Evolutionary conservation across 202 grass and related monocot species (phyloP), one percentile per base, ranked within the genome.

Genomic region (Schoenoplectus tabernaemontani): DNA sequence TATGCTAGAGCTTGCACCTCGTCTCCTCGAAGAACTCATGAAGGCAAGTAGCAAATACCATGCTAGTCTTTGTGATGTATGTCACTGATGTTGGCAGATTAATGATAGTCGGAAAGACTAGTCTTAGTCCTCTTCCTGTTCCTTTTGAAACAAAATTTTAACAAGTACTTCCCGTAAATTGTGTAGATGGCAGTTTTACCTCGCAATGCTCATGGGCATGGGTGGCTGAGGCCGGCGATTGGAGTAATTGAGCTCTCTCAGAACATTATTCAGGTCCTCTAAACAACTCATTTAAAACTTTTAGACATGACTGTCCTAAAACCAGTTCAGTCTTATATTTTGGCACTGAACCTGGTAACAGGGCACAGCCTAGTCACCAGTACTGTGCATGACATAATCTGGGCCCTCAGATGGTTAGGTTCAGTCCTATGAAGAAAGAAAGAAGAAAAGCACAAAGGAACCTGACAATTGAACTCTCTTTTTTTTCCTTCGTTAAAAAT

Each of bases 1-100:
- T 64, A 99, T 99, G 90, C 92, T 99, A 85, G 96, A 99, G 90
- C 90, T 96, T 80, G 96, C 96, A 83, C 96, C 96, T 82, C 89
- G 92, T 80, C 91, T 99, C 83, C 83, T 95, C 16, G 96, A 99
- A 81, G 96, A 99, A 83, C 82, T 99, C 28, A 84, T 99, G 76
- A 99, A 99, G 92, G 92, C 90, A 79, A 80, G 54, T 62, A 78
- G 36, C 58, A 78, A 13, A 56, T 78, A 9, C n/a, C 65, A 82
- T 82, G 24, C 58, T 78, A 78, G 58, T 56, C 82, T 42, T 30
- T 71, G 42, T 8, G 23, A 28, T 28, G 41, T 51, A 13, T 20
- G 41, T 39, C 23, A 30, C 43, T 68, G 37, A 28, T 74, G 85
- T 63, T 82, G 43, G 69, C 44, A 73, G 44, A 17, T 51, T 51